Percentiles rank a stretch among this genome's conserved stretches.
These are phyloP conservation scores for Pythium diclinum DNA, from an alignment of 352 stramenopile species.

Conservation along the genomic window DNA sequence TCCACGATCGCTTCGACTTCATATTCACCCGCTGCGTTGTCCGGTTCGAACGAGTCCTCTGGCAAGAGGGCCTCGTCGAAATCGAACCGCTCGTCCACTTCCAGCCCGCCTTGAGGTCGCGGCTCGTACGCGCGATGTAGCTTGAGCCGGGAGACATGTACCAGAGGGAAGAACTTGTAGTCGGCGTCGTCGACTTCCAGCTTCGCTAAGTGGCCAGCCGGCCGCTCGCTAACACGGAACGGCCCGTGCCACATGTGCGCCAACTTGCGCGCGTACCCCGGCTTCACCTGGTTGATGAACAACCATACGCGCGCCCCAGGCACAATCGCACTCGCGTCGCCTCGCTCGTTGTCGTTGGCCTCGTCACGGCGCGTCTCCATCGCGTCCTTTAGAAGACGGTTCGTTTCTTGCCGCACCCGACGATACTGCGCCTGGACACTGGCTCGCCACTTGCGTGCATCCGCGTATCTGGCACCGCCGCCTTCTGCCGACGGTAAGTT, in stretches of 20 bases:
- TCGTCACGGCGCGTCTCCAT: slow-evolving; percentile 1
- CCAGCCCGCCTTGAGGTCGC: not conserved
- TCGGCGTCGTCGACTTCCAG: slow-evolving; percentile 12
- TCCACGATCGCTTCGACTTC: slow-evolving; percentile 16
- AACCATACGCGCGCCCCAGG: slow-evolving; percentile 23
- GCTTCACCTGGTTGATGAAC: slow-evolving; percentile 23
- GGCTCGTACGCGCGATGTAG: slow-evolving; percentile 1
- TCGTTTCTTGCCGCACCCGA: slow-evolving; percentile 1
- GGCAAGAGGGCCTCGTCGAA: slow-evolving; percentile 28
- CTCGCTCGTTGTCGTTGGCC: not conserved
- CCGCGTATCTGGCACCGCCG: too few species aligned
- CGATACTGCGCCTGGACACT: slow-evolving; percentile 9
- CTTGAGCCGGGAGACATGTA: slow-evolving; percentile 23
- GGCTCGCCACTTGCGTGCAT: not conserved
- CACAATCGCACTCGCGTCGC: slow-evolving; percentile 3
- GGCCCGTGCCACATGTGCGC: slow-evolving; percentile 28
- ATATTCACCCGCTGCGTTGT: slow-evolving; percentile 14
- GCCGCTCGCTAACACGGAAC: slow-evolving; percentile 20
- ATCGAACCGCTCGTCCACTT: slow-evolving; percentile 23
- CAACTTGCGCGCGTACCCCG: slow-evolving; percentile 20
- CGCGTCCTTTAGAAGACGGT: slow-evolving; percentile 1
- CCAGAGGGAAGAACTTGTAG: slow-evolving; percentile 14
- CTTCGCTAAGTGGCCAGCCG: not conserved
- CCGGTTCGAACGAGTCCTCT: slow-evolving; percentile 23
- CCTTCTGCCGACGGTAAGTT: not conserved